phyloP scores from a whole-genome alignment of 2,329 filamentous ascomycete species.

The Ceratocystis variospora region DNA sequence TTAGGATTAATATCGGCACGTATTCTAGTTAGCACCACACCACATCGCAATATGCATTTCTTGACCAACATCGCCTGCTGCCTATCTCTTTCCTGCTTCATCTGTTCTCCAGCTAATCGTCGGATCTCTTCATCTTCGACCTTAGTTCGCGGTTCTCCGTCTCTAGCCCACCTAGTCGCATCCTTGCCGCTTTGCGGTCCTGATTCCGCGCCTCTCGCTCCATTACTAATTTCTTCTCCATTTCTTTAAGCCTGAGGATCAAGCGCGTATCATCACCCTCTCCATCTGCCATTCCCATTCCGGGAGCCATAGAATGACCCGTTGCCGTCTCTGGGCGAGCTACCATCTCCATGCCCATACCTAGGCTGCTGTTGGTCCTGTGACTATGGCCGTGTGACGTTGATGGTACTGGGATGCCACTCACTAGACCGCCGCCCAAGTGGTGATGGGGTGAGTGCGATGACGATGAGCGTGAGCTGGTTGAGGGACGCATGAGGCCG shows the following conservation, averaged over 20 bases:
- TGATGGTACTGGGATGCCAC: constrained; percentile 15
- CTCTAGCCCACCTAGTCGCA: constrained; percentile 63
- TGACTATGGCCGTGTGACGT: constrained; percentile 19
- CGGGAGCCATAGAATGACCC: constrained; percentile 16
- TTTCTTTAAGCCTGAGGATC: constrained; percentile 71
- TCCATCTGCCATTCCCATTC: constrained; percentile 20
- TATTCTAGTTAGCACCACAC: background rate
- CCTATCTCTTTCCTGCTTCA: background rate
- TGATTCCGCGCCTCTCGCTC: constrained; percentile 76
- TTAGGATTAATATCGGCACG: background rate
- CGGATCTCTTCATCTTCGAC: constrained; percentile 40
- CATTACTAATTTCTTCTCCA: constrained; percentile 77
- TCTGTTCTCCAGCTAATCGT: background rate
- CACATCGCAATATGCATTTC: background rate
- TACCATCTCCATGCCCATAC: constrained; percentile 16
- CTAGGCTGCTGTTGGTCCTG: constrained; percentile 15
- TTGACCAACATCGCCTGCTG: background rate
- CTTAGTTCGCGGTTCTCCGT: constrained; percentile 58
- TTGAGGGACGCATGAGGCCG: constrained; percentile 24
- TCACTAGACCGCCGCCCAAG: constrained; percentile 3
- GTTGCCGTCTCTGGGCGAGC: constrained; percentile 19
- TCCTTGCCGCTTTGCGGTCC: constrained; percentile 70
- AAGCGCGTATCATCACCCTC: constrained; percentile 52
- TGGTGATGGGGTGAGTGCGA: constrained; percentile 18
- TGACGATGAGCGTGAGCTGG: constrained; percentile 24